A percentile compares a stretch with the other conserved stretches of the same genome.
Conservation (phyloP, 306 rosid genomes). For the Rosa lucieae region DNA sequence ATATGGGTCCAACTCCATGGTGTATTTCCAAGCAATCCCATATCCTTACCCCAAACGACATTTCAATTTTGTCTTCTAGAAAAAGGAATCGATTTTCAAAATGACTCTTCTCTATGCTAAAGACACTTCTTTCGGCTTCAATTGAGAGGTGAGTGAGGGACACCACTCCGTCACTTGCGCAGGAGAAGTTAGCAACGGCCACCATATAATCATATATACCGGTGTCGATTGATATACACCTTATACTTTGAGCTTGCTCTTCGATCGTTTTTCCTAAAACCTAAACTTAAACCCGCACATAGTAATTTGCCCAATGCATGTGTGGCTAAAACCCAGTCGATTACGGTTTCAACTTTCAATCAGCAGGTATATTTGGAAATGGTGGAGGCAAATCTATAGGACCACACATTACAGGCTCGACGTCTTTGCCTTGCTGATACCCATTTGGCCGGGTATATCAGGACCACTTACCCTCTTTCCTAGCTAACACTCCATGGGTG, state of each 20-base stretch:
- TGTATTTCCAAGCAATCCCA: not conserved
- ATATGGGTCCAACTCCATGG: not conserved
- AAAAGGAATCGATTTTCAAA: not conserved
- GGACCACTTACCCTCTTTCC: not conserved
- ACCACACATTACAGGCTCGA: not conserved
- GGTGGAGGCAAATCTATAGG: conserved; percentile 4
- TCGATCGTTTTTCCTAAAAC: not conserved
- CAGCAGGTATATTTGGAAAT: not conserved
- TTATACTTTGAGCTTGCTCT: not conserved
- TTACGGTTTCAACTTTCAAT: not conserved
- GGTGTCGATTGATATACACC: not conserved
- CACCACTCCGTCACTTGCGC: not conserved
- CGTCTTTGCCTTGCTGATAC: not conserved
- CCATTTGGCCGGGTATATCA: not conserved
- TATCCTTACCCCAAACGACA: not conserved
- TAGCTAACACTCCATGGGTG: not conserved
- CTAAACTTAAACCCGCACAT: too few species aligned
- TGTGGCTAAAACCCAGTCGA: not conserved
- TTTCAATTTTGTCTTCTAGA: not conserved
- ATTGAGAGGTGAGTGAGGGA: not conserved
- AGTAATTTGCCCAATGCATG: not conserved
- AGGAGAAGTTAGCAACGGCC: not conserved
- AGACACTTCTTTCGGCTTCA: not conserved
- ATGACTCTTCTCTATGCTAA: not conserved
- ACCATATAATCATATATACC: not conserved